Evolutionary conservation across 2,329 filamentous ascomycete genomes (phyloP), one percentile per base, ranked within the genome.

Genomic region (Metarhizium anisopliae): DNA sequence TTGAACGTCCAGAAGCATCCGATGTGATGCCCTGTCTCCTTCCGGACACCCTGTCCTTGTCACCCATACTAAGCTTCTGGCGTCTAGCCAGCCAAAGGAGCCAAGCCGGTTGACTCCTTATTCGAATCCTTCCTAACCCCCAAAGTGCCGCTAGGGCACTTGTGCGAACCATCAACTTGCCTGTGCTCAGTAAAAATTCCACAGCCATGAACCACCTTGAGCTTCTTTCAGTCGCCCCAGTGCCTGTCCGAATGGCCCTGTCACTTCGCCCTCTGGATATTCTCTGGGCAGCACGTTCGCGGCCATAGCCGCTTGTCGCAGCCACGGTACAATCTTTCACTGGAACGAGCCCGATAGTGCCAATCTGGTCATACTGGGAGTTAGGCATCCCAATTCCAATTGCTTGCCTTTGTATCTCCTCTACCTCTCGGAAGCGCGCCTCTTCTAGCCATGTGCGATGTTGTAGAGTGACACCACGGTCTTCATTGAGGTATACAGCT

Each of bases 401-500:
- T 71, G 76, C 78, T 52, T 80, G 77, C 63, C 75, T 76, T 42
- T 77, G 74, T 42, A 82, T 61, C 57, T 78, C 74, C 61, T 94
- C 85, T 3, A 95, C 77, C 65, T 97, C 90, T 49, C 84, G 80
- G 10, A 93, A 77, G 6, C 92, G 82, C 61, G 95, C 89, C 63
- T 93, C 89, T 67, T 99, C 94, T 3, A 97, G 75, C 93, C 94
- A 99, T 0, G 94, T 96, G 72, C 85, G 85, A 40, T 80, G 77
- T 60, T 85, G 84, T 2, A 95, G 76, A 58, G 83, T 85, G 53
- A 97, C 84, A 2, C 80, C 80, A 45, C 83, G 83, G 50, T 93
- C 93, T 70, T 97, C 93, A 59, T 96, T 96, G 11, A 99, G 76
- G 66, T 96, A 97, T 0, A 97, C 94, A 3, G 93, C 93, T 70